Conservation (phyloP, 441 rosid species). For the Aleurites moluccanus region DNA sequence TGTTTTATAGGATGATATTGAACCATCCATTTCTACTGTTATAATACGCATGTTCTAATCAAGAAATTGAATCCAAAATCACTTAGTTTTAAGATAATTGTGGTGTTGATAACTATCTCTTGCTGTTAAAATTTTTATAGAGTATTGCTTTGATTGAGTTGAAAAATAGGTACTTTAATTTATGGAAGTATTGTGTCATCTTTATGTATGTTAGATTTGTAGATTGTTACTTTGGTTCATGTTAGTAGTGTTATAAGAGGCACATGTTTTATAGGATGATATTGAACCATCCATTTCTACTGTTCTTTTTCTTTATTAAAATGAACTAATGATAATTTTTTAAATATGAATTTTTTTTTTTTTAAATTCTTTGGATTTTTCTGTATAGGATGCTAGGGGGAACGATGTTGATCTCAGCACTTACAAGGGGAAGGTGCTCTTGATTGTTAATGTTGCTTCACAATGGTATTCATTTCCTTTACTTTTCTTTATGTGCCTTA, state of each 20-base stretch:
- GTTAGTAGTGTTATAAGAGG: not conserved
- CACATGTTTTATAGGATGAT: not conserved
- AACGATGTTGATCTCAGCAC: constrained; percentile 73
- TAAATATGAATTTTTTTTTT: too few relatives aligned
- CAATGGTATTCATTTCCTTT: constrained; percentile 58
- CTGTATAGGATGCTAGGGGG: constrained; percentile 73
- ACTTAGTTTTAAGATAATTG: not conserved
- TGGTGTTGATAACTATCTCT: not conserved
- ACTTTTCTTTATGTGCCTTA: not conserved
- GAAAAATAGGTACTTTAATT: not conserved
- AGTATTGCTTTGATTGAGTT: not conserved
- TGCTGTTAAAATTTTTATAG: not conserved
- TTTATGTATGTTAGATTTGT: not conserved
- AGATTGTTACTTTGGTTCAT: not conserved
- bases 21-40: too few relatives aligned
- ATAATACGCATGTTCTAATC: too few relatives aligned
- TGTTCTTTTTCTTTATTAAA: too few relatives aligned
- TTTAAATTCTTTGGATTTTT: not conserved
- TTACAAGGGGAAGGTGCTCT: constrained; percentile 83
- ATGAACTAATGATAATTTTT: too few relatives aligned
- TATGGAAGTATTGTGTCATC: not conserved
- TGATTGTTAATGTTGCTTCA: constrained; percentile 97
- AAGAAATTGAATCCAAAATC: not conserved
- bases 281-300: too few relatives aligned
- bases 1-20: too few relatives aligned